Evolutionary conservation across 768 basidiomycete genomes (phyloP).

Genomic region (Boletus pseudopeckii): DNA sequence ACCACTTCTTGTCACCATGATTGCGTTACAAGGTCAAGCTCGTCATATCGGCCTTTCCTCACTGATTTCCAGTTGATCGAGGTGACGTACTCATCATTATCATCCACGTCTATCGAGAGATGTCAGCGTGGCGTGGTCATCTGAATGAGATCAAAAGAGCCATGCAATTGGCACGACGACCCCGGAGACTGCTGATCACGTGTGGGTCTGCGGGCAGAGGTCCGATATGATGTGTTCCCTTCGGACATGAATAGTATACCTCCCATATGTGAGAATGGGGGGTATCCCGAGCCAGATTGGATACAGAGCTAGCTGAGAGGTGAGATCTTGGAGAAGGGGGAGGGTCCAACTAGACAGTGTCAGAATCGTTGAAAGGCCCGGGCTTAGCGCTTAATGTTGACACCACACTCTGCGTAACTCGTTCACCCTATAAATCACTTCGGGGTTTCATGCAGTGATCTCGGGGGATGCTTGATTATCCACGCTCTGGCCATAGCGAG

Average conservation of each 20-base stretch:
- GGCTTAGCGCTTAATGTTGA: too few species aligned
- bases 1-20: background rate
- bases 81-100: background rate
- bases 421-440: too few species aligned
- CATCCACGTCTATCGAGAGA: background rate
- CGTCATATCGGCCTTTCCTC: background rate
- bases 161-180: background rate
- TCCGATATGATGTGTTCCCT: background rate
- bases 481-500: background rate
- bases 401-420: background rate
- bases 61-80: background rate
- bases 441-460: background rate
- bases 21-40: background rate
- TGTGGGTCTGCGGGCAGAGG: background rate
- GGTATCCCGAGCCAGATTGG: background rate
- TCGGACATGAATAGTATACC: too few species aligned
- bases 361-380: background rate
- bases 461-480: background rate
- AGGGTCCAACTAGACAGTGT: background rate
- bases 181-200: background rate
- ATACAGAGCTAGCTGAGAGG: background rate
- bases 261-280: background rate
- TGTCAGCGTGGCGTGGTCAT: background rate
- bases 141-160: background rate
- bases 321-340: background rate